Evolutionary conservation across 768 basidiomycete genomes (phyloP), one percentile per base, ranked within the genome.

Genomic region (Amanita brunnescens): DNA sequence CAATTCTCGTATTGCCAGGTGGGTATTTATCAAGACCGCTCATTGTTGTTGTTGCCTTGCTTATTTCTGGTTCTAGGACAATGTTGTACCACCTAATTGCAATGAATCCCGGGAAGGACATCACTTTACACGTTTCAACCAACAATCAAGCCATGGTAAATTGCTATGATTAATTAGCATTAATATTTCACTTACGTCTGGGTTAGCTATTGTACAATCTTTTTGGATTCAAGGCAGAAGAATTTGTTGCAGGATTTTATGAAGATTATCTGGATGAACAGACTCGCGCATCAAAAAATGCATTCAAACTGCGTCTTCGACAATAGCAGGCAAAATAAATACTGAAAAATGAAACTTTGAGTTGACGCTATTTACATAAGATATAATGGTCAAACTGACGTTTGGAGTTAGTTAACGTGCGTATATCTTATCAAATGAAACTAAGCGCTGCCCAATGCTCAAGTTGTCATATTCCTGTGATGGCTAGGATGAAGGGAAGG

Each of bases 181-280:
- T 33, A 20, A 29, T 14, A 21, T n/a, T 24, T 51, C 6, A 43
- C 23, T 37, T 38, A 39, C 32, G 43, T 12, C 3, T 26, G 30
- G 10, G 32, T 46, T 23, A 89, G 87, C 67, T 90, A 3, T 64
- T 91, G 14, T 91, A 91, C 66, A 91, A 91, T 55, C 82, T 80
- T 45, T 90, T 91, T 58, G 88, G 89, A 23, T 90, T 91, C 74
- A 91, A 91, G 57, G 85, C 86, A 0, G 88, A 91, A 65, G 87
- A 86, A 60, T 90, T 90, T 53, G 74, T 91, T 18, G 80, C 78
- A 18, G 86, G 85, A 16, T 91, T 91, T 59, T 91, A 91, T 57
- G 83, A 87, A 39, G 74, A 83, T 39, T 90, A 90, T 62, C 70
- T 90, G n/a, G 79, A 83, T 58, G 65, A 78, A 2, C 69, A 79